Base-by-base conservation (phyloP, 805 yeast species). In the Tetrapisispora taiwanensis region DNA sequence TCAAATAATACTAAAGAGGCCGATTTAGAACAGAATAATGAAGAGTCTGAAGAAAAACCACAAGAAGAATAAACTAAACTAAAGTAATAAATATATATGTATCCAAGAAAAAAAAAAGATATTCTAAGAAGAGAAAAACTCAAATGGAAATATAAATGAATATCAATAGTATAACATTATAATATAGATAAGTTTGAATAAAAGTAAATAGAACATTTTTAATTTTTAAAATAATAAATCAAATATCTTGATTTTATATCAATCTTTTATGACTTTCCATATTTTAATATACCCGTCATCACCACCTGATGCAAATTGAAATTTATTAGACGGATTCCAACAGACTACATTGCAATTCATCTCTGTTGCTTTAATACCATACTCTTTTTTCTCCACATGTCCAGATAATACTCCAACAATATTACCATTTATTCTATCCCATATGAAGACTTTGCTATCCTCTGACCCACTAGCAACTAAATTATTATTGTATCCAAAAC, bases 391-490 rank as follows among this genome's bases (percentile, higher is more conserved):
- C 1, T 48, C 46, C 4, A 48, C 48, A 39, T 62, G 66, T 3
- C 60, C 66, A 6, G 55, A 45, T 28, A 62, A 27, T 5, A 62
- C 65, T 15, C 65, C 65, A 3, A 88, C 65, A 20, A 85, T 68
- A 46, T 79, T 79, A 6, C 92, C 88, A 22, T 79, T 79, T 39
- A 72, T 71, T 18, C 81, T 70, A 55, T 84, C 84, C 95, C 95
- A 87, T 2, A 88, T 68, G 58, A 79, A 86, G 3, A 85, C 71
- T 43, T 73, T 69, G 0, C 87, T 87, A 60, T 88, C 94, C 56
- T 84, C 94, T 37, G 89, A 78, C 0, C 96, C 95, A 51, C 87
- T 77, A n/a, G 81, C 65, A 0, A 86, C 74, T 41, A 84, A 67
- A 49, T 79, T 78, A 52, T 84, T 90, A 47, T 76, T 71, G 45